Evolutionary conservation across 768 basidiomycete species (phyloP), one percentile per base, ranked within the genome.

Genomic region (Tephrocybe sp.): DNA sequence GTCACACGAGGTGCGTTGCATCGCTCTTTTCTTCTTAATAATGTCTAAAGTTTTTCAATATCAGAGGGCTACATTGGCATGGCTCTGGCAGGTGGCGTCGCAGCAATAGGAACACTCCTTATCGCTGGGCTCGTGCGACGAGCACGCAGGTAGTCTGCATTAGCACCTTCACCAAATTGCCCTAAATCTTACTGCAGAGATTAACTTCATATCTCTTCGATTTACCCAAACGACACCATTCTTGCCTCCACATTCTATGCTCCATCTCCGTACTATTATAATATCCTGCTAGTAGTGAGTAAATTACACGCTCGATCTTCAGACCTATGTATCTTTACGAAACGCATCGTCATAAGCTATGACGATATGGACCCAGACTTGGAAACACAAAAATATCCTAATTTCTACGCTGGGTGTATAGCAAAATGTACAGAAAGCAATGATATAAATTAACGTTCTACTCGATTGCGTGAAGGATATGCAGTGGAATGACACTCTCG

Each of bases 51-150:
- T n/a, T n/a, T n/a, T 56, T 25, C 48, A 49, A 4, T 51, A 9
- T 5, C 66, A 95, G 96, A 99, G 69, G 95, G 95, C n/a, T 98
- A 98, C 66, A 91, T 98, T 42, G 97, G 97, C 39, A 93, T 99
- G 87, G 97, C 94, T 12, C 76, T 99, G 35, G 92, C 86, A 16
- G 95, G 95, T 43, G 92, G 94, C 47, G 87, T 81, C 34, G 93
- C 90, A 12, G 94, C 96, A 12, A 61, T 96, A 18, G 89, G 92
- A 44, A 84, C 88, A 25, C 67, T 92, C 40, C 65, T 88, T 50
- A 50, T 92, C 47, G 87, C 89, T 64, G 73, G 82, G 71, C 73
- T 92, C 63, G 77, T 93, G 82, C 88, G 91, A 83, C 89, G 89
- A 82, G 86, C 89, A 67, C 77, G 77, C 63, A 75, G 75, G 71